Evolutionary conservation across 202 grass and related monocot species (phyloP).

Genomic region (Setaria viridis): DNA sequence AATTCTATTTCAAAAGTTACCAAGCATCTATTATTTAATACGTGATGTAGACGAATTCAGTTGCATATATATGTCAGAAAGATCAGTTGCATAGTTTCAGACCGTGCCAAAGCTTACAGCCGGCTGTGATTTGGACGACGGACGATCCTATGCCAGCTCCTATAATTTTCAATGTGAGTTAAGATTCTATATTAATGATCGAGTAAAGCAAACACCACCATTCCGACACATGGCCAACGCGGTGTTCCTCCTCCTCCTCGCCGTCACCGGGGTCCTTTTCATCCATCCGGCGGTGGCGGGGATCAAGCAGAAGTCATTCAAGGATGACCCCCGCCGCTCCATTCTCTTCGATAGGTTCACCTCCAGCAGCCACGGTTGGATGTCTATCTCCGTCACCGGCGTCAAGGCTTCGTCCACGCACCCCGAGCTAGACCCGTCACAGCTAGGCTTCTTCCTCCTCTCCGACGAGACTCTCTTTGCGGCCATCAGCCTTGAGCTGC

Average conservation of each 20-base stretch:
- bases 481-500: conserved; percentile 41
- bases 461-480: conserved; percentile 82
- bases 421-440: conserved; percentile 22
- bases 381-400: conserved; percentile 52
- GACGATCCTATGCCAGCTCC: too few species aligned
- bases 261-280: conserved; percentile 5
- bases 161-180: too few species aligned
- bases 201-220: too few species aligned
- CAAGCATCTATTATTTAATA: too few species aligned
- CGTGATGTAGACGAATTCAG: too few species aligned
- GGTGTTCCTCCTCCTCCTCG: conserved; percentile 31
- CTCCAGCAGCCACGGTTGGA: conserved; percentile 51
- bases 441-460: conserved; percentile 81
- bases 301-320: conserved; percentile 74
- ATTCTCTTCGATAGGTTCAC: conserved; percentile 95
- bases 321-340: conserved; percentile 51
- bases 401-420: conserved; percentile 41
- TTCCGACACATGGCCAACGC: conserved; percentile 39
- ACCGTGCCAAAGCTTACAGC: too few species aligned
- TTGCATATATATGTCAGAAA: too few species aligned
- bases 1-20: too few species aligned
- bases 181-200: too few species aligned
- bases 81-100: too few species aligned
- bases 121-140: too few species aligned
- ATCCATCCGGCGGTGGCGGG: conserved; percentile 53